Conservation (phyloP, 106 monocot species). For the Phalaenopsis equestris region DNA sequence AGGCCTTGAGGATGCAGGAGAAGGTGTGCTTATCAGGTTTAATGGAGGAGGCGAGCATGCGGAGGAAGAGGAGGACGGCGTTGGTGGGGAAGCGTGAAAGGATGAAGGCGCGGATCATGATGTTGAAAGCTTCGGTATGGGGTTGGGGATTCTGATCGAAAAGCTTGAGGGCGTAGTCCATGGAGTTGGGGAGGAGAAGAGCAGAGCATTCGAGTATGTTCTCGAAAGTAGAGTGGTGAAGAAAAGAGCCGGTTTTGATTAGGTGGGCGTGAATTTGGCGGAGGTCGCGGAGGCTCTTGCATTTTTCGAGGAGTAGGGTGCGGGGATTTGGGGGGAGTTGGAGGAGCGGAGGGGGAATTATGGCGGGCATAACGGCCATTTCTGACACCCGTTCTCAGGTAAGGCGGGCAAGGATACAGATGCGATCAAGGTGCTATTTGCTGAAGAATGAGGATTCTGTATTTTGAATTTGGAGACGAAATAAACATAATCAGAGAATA, state of each 20-base stretch:
- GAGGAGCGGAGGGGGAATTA: not conserved
- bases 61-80: slow-evolving; percentile 23
- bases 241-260: slow-evolving; percentile 36
- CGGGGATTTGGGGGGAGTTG: slow-evolving; percentile 12
- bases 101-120: slow-evolving; percentile 51
- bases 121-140: slow-evolving; percentile 31
- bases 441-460: too few relatives aligned
- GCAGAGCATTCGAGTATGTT: slow-evolving; percentile 50
- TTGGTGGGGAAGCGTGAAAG: slow-evolving; percentile 5
- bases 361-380: not conserved
- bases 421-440: too few relatives aligned
- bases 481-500: too few relatives aligned
- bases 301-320: slow-evolving; percentile 26
- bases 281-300: slow-evolving; percentile 33
- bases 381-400: not conserved
- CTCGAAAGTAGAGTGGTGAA: slow-evolving; percentile 18
- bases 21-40: slow-evolving; percentile 38
- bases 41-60: slow-evolving; percentile 24
- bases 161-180: slow-evolving; percentile 43
- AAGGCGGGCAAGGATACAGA: too few relatives aligned
- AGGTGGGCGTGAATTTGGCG: slow-evolving; percentile 48
- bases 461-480: too few relatives aligned
- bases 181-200: slow-evolving; percentile 27
- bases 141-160: slow-evolving; percentile 23
- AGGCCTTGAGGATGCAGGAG: slow-evolving; percentile 46